phyloP scores from a whole-genome alignment of 768 basidiomycete genomes.

The Artomyces pyxidatus region DNA sequence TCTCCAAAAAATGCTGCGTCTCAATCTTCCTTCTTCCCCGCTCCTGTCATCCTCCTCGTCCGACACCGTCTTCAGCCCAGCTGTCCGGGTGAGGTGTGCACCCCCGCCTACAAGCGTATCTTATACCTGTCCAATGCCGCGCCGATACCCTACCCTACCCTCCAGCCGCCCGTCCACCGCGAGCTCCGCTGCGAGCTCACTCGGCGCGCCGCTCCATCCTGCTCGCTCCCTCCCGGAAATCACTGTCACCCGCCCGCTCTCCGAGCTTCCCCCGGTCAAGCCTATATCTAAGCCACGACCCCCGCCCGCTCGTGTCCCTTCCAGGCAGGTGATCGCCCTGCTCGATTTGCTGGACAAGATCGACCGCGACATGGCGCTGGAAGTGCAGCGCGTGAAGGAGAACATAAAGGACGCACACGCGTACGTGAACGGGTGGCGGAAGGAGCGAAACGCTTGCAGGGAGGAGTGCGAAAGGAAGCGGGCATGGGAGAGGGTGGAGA shows the following conservation, averaged over 20 bases:
- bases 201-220: neutral
- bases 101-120: neutral
- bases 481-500: constrained; percentile 8
- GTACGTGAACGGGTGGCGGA: constrained; percentile 9
- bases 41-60: constrained; percentile 9
- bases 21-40: constrained; percentile 12
- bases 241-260: constrained; percentile 9
- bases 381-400: constrained; percentile 12
- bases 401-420: constrained; percentile 12
- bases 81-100: neutral
- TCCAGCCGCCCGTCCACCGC: neutral
- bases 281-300: neutral
- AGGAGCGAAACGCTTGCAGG: constrained; percentile 4
- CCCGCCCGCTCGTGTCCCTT: neutral
- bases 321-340: constrained; percentile 9
- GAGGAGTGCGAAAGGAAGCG: constrained; percentile 2
- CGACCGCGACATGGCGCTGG: constrained; percentile 12
- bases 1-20: constrained; percentile 5
- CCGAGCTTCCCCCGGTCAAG: neutral
- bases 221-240: constrained; percentile 12
- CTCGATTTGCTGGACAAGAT: constrained; percentile 12
- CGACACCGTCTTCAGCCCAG: neutral
- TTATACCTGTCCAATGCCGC: neutral
- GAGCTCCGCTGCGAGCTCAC: neutral
- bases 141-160: neutral